Evolutionary conservation across 1,284 basidiomycete genomes (phyloP), one percentile per base, ranked within the genome.

Genomic region (Amylostereum areolatum): DNA sequence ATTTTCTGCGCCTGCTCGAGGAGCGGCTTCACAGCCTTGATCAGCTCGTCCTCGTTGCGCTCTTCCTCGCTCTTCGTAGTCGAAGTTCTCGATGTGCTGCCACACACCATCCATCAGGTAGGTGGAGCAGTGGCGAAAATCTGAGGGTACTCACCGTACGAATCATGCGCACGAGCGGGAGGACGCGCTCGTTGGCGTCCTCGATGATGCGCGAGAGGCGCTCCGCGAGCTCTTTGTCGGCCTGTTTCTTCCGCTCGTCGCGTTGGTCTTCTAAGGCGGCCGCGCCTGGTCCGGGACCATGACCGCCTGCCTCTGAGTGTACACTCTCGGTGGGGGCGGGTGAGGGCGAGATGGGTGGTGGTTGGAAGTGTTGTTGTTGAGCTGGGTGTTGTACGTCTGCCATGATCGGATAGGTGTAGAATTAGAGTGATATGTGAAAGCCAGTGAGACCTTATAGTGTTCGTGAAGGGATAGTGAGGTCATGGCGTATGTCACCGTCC

Each of bases 1-100:
- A 66, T 65, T 54, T 63, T 65, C 53, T 66, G 64, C 3, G 65
- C 67, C 47, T 70, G 66, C 43, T 68, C 61, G 32, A 70, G 57
- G 31, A 70, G 60, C 0, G 67, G 67, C 40, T 58, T 59, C 41
- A 70, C 65, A 37, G 61, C 54, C 45, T 66, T 60, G 33, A 69
- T 62, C n/a, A 71, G 62, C 40, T 66, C 64, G 27, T 46, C 55
- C 49, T 72, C 68, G 50, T 68, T 59, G 27, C 66, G 59, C 41
- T 70, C 66, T 18, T 66, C 66, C 45, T 67, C 63, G n/a, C 36
- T 67, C 66, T 40, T 59, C 54, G 2, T 55, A 57, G 29, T 66
- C 61, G 56, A 67, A 65, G 29, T 58, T 56, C 48, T 70, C 66
- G 48, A 68, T 66, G 49, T 65, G 58, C 65, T 67, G 31, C 8